Conservation (phyloP, 139 green algal species). For the Micractinium conductrix region DNA sequence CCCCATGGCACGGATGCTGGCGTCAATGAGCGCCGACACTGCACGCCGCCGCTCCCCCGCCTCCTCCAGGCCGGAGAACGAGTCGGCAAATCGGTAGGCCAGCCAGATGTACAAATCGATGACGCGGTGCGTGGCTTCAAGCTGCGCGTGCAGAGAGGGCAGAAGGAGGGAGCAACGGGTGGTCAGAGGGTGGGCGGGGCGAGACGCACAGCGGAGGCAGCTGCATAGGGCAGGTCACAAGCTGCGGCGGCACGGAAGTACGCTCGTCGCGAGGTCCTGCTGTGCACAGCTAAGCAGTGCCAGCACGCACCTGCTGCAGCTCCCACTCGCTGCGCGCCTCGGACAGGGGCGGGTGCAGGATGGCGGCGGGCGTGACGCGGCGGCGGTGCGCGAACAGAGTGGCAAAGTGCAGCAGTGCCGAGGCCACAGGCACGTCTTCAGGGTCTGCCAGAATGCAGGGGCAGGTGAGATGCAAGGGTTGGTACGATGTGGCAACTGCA, state of each 20-base stretch:
- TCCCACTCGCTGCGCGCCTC: constrained; percentile 39
- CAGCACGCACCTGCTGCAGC: constrained; percentile 50
- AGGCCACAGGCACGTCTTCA: constrained; percentile 29
- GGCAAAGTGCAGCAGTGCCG: constrained; percentile 60
- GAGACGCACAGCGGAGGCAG: too few species aligned
- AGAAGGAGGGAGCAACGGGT: not conserved
- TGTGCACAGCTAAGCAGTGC: too few species aligned
- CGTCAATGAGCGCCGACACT: constrained; percentile 43
- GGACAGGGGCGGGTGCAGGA: constrained; percentile 36
- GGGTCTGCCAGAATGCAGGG: too few species aligned
- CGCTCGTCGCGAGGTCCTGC: too few species aligned
- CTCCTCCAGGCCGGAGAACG: constrained; percentile 50
- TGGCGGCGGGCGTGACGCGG: constrained; percentile 29
- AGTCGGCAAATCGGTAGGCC: constrained; percentile 55
- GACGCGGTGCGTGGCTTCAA: constrained; percentile 41
- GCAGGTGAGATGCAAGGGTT: too few species aligned
- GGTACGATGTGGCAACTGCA: too few species aligned
- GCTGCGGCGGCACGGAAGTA: too few species aligned
- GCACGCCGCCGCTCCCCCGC: constrained; percentile 17
- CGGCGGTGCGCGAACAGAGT: constrained; percentile 24
- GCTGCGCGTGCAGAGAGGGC: constrained; percentile 29
- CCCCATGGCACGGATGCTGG: constrained; percentile 44
- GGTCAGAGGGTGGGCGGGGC: not conserved
- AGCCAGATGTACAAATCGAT: constrained; percentile 71
- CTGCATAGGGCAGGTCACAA: too few species aligned